Evolutionary conservation across 768 basidiomycete species (phyloP).

Genomic region (Mycena indigotica): DNA sequence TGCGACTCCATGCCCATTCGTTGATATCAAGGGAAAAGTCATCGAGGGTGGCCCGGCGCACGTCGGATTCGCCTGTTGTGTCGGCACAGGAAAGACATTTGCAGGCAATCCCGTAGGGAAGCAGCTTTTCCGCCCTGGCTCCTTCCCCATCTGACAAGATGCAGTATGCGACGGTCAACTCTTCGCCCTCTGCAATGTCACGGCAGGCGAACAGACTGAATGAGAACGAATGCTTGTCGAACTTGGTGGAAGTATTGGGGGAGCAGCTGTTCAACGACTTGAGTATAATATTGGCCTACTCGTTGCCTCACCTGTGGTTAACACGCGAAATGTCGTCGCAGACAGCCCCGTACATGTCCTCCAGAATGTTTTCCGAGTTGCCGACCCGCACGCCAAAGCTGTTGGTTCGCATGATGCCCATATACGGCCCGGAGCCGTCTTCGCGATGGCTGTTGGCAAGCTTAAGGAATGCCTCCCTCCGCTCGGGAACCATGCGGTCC

Average conservation of each 20-base stretch:
- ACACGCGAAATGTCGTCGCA: conserved; percentile 2
- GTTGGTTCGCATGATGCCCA: not conserved
- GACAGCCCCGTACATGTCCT: not conserved
- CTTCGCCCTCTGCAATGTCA: not conserved
- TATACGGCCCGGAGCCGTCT: conserved; percentile 4
- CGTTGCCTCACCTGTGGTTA: conserved; percentile 8
- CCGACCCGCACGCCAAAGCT: not conserved
- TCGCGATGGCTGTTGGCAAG: conserved; percentile 1
- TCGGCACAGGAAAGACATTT: not conserved
- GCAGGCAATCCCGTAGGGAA: not conserved
- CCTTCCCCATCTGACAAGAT: no score
- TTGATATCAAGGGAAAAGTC: not conserved
- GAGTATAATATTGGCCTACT: no score
- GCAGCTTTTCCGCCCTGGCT: no score
- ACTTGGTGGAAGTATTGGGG: not conserved
- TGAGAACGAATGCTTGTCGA: not conserved
- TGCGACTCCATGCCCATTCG: not conserved
- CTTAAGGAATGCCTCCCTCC: conserved; percentile 3
- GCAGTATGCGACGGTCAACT: not conserved
- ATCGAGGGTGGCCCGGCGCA: not conserved
- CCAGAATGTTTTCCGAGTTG: not conserved
- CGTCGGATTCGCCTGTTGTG: not conserved
- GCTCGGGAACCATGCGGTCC: not conserved
- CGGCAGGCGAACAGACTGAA: not conserved
- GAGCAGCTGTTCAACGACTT: no score